Evolutionary conservation across 2,329 filamentous ascomycete genomes (phyloP), one percentile per base, ranked within the genome.

Genomic region (Calonectria montana): DNA sequence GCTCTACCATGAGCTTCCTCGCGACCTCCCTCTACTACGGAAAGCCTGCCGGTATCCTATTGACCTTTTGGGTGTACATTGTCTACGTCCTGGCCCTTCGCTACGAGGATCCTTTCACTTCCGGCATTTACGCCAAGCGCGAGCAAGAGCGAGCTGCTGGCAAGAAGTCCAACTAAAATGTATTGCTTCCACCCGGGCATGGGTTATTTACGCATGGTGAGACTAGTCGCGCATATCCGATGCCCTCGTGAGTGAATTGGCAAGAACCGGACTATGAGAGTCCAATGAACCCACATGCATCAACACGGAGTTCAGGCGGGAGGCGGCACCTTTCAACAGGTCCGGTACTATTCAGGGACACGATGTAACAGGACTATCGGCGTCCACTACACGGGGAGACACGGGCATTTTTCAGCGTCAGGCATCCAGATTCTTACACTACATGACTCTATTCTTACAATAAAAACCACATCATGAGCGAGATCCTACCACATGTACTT

Each of bases 31-130:
- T 99, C 70, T 91, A 94, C 82, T 95, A 92, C 80, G 95, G 94
- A 67, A 97, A 95, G 86, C 95, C 95, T 0, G 97, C 96, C 1
- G 97, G 97, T 1, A 77, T 98, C 43, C 80, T 96, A 63, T 83
- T 98, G 78, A 95, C 94, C 0, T 87, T 83, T 18, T 88, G 94
- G 86, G 96, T 98, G 16, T 90, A 93, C 77, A 80, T 93, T 29
- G 91, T 95, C 69, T 98, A 98, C 84, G 87, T 92, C 81, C 84
- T 98, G 73, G 96, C 96, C 13, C 88, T 98, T 81, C 87, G 88
- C 79, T 98, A 92, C 86, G 96, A 98, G 87, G 96, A 98, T 84
- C 96, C 96, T 5, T 99, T 98, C 85, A 99, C 97, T 8, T 91
- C 91, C 3, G 94, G 90, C 76, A 99, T 99, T 81, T 99, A 98